Conservation (phyloP, 345 rosid genomes). For the Salix purpurea region DNA sequence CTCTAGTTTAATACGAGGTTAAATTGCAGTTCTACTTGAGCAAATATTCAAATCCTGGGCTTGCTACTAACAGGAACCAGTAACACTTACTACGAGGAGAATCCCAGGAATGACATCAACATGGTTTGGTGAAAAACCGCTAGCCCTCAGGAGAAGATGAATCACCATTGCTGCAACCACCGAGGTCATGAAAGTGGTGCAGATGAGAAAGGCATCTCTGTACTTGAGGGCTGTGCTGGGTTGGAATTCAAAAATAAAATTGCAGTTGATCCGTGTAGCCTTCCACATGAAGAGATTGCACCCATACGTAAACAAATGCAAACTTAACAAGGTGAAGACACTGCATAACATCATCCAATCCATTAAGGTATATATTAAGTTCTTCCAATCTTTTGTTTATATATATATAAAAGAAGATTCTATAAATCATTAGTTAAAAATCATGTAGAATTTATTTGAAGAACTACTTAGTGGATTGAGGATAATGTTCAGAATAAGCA, state of each 20-base stretch:
- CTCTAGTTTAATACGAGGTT: not conserved
- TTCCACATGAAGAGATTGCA: conserved; percentile 90
- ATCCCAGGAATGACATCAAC: conserved; percentile 85
- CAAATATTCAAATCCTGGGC: not conserved
- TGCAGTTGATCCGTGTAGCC: conserved; percentile 70
- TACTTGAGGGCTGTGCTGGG: conserved; percentile 73
- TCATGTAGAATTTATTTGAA: not conserved
- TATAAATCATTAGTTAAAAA: not conserved
- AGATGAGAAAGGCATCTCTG: conserved; percentile 79
- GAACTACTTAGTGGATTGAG: not conserved
- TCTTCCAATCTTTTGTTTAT: not conserved
- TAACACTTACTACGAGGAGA: conserved; percentile 53
- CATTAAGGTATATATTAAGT: not conserved
- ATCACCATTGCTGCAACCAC: conserved; percentile 81
- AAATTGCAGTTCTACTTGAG: not conserved
- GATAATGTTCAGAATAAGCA: conserved; percentile 13
- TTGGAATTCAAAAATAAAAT: conserved; percentile 76
- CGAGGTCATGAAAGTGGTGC: conserved; percentile 87
- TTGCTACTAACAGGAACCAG: not conserved
- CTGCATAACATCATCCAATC: conserved; percentile 44
- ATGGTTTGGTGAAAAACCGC: conserved; percentile 43
- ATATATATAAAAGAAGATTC: not conserved
- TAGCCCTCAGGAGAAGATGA: conserved; percentile 69
- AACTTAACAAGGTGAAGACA: conserved; percentile 73
- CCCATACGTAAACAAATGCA: conserved; percentile 93